These are phyloP conservation scores for Botrytis porri DNA, from an alignment of 2,329 filamentous ascomycete genomes.

Conservation along the genomic window DNA sequence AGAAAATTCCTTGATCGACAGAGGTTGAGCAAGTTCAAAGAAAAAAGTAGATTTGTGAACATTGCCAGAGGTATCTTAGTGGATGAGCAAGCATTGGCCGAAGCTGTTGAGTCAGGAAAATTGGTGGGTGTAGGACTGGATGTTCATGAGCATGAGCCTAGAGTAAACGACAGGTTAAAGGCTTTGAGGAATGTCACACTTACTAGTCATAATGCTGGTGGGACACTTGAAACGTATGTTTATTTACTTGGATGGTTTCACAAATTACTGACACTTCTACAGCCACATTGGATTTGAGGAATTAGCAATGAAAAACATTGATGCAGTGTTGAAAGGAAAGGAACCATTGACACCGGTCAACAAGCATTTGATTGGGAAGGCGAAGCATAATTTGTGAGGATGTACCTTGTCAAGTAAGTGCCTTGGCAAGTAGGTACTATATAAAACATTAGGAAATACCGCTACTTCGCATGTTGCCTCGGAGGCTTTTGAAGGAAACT, in stretches of 20 bases:
- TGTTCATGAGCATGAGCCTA: constrained; percentile 61
- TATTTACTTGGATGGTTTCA: background rate
- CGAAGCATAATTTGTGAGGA: constrained; percentile 7
- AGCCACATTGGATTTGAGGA: constrained; percentile 58
- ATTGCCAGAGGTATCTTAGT: constrained; percentile 63
- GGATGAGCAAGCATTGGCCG: constrained; percentile 60
- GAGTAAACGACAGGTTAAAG: constrained; percentile 34
- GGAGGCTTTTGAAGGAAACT: background rate
- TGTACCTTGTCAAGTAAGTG: background rate
- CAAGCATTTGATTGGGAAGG: constrained; percentile 28
- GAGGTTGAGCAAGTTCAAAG: constrained; percentile 51
- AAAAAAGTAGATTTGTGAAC: constrained; percentile 60
- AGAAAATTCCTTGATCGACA: constrained; percentile 48
- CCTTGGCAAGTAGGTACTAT: background rate
- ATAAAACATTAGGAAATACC: background rate
- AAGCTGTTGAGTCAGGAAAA: constrained; percentile 52
- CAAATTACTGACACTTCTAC: background rate
- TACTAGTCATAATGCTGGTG: constrained; percentile 66
- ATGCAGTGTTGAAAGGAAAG: constrained; percentile 50
- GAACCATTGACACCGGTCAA: constrained; percentile 37
- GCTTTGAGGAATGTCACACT: constrained; percentile 45
- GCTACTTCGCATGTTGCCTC: background rate
- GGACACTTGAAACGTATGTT: constrained; percentile 56
- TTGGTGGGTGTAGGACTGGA: constrained; percentile 58
- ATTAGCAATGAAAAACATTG: constrained; percentile 63